Evolutionary conservation across 306 rosid species (phyloP).

Genomic region (Echinosophora koreensis): DNA sequence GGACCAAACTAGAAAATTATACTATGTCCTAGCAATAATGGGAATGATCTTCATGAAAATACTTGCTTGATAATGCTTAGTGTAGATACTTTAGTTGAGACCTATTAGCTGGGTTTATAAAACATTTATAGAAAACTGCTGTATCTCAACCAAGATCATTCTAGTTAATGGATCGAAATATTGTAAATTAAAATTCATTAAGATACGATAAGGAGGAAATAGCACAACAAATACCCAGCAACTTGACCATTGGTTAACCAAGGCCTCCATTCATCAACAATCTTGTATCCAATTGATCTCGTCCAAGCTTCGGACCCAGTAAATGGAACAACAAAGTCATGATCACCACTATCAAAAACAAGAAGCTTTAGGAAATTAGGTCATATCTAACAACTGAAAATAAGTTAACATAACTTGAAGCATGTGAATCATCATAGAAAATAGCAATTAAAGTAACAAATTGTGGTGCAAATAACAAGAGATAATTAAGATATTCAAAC

Average conservation of each 20-base stretch:
- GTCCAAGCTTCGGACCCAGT: background rate
- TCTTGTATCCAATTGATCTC: slow-evolving; percentile 41
- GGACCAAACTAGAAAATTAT: background rate
- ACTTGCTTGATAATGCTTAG: background rate
- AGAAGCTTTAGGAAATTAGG: background rate
- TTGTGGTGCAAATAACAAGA: background rate
- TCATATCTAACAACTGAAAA: background rate
- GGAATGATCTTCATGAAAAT: background rate
- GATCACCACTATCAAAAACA: background rate
- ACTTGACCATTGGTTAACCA: slow-evolving; percentile 70
- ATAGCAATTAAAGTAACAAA: background rate
- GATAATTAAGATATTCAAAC: no score
- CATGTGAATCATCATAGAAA: background rate
- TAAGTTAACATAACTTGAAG: background rate
- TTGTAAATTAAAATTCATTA: background rate
- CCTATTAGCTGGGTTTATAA: background rate
- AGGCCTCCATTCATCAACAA: slow-evolving; percentile 79
- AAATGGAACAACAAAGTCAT: background rate
- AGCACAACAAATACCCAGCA: slow-evolving; percentile 61
- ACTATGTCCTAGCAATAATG: background rate
- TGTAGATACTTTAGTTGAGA: background rate
- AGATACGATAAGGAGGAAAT: background rate
- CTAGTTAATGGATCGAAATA: background rate
- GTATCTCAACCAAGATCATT: background rate
- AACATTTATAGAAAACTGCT: background rate